Conservation (phyloP, 2,329 filamentous ascomycete species). For the Pezicula neosporulosa region DNA sequence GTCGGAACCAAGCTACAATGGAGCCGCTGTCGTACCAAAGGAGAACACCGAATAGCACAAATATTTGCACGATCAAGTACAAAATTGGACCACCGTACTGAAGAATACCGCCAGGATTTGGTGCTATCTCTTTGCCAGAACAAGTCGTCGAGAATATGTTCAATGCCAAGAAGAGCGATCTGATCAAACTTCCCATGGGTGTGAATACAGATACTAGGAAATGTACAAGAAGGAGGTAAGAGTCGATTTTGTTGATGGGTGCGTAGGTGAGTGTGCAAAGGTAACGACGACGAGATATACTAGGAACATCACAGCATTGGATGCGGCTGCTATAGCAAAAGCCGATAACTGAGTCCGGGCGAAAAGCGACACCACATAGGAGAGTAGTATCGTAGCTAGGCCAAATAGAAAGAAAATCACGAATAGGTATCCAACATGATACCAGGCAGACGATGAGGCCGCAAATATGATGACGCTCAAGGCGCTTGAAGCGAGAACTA, state of each 20-base stretch:
- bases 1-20: conserved; percentile 49
- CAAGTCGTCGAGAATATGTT: conserved; percentile 85
- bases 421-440: conserved; percentile 77
- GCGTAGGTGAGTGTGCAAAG: conserved; percentile 72
- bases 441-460: conserved; percentile 65
- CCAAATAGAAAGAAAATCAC: conserved; percentile 79
- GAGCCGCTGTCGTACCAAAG: conserved; percentile 80
- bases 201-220: conserved; percentile 72
- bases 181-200: conserved; percentile 72
- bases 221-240: conserved; percentile 64
- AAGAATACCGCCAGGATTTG: conserved; percentile 66
- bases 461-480: conserved; percentile 68
- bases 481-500: conserved; percentile 65
- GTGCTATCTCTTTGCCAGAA: conserved; percentile 56
- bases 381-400: conserved; percentile 69
- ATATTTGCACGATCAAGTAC: conserved; percentile 73
- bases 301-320: conserved; percentile 70
- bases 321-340: conserved; percentile 78
- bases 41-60: conserved; percentile 68
- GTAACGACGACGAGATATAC: conserved; percentile 70
- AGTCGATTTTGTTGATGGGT: conserved; percentile 65
- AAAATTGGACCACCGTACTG: conserved; percentile 82
- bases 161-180: conserved; percentile 71
- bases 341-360: conserved; percentile 75
- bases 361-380: conserved; percentile 80